phyloP scores from a whole-genome alignment of 2,329 filamentous ascomycete genomes.

The Alternaria brassicicola region DNA sequence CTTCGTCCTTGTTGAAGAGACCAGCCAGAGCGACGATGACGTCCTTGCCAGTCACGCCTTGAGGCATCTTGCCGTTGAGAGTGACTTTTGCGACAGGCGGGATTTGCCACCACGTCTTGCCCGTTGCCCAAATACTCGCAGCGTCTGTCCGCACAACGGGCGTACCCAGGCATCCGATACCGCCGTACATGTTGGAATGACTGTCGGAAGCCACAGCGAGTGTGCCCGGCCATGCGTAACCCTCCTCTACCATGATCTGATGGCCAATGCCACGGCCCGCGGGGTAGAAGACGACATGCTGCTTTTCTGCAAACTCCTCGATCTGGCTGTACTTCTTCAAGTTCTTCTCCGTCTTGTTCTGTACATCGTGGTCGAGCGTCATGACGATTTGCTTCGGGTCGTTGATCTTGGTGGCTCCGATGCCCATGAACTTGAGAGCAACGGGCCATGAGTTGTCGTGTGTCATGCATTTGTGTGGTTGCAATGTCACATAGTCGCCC shows the following conservation, averaged over 20 bases:
- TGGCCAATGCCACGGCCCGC: constrained; percentile 85
- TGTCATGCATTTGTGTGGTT: constrained; percentile 78
- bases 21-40: constrained; percentile 89
- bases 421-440: constrained; percentile 79
- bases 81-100: constrained; percentile 83
- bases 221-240: constrained; percentile 83
- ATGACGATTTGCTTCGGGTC: constrained; percentile 77
- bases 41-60: constrained; percentile 89
- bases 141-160: constrained; percentile 87
- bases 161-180: constrained; percentile 76
- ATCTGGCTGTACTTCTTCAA: constrained; percentile 83
- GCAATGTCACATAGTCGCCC: constrained; percentile 83
- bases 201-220: constrained; percentile 78
- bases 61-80: constrained; percentile 74
- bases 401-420: constrained; percentile 76
- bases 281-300: constrained; percentile 78
- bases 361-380: constrained; percentile 86
- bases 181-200: constrained; percentile 85
- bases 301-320: constrained; percentile 77
- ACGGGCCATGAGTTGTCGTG: constrained; percentile 86
- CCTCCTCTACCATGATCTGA: constrained; percentile 89
- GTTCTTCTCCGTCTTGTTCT: constrained; percentile 79
- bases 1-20: constrained; percentile 84
- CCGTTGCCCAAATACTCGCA: constrained; percentile 83
- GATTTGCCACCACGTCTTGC: constrained; percentile 85